These are phyloP conservation scores for Lipomyces sp. DNA, from an alignment of 805 yeast species.

Conservation along the genomic window DNA sequence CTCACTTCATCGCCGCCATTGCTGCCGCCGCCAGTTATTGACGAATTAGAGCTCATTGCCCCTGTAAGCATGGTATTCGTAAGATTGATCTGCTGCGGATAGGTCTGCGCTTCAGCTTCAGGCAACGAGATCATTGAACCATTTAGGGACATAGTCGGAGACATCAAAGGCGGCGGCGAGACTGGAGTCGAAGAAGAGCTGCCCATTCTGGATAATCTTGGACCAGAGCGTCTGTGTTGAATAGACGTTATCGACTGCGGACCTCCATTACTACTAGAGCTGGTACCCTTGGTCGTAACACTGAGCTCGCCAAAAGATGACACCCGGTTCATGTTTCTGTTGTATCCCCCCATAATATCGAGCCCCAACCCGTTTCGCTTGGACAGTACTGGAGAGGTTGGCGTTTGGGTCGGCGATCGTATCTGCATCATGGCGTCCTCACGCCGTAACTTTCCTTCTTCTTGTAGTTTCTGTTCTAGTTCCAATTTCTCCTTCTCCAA, in stretches of 20 bases:
- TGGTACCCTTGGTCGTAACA: neutral
- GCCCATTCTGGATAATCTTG: too few species aligned
- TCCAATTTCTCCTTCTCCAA: slow-evolving; percentile 31
- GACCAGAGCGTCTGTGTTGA: neutral
- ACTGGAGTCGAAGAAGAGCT: neutral
- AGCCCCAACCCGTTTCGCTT: slow-evolving; percentile 10
- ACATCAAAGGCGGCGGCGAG: slow-evolving; percentile 3
- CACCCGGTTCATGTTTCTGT: slow-evolving; percentile 8
- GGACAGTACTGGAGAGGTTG: slow-evolving; percentile 16
- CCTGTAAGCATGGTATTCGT: slow-evolving; percentile 5
- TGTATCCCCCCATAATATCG: neutral
- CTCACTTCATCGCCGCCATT: slow-evolving; percentile 12
- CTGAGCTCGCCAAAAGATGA: slow-evolving; percentile 18
- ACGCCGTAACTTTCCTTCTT: slow-evolving; percentile 27
- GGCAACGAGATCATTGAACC: slow-evolving; percentile 26
- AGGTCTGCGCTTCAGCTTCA: slow-evolving; percentile 12
- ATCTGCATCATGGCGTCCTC: slow-evolving; percentile 12
- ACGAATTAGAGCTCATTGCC: neutral
- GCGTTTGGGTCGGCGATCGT: slow-evolving; percentile 17
- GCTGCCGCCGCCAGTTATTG: slow-evolving; percentile 4
- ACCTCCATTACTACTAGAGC: neutral
- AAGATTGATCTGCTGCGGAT: slow-evolving; percentile 12
- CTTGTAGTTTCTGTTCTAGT: slow-evolving; percentile 23
- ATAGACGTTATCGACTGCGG: neutral
- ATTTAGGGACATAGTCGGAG: slow-evolving; percentile 6